Base-by-base conservation (phyloP, 257 asterid species). In the Thymus quinquecostatus region DNA sequence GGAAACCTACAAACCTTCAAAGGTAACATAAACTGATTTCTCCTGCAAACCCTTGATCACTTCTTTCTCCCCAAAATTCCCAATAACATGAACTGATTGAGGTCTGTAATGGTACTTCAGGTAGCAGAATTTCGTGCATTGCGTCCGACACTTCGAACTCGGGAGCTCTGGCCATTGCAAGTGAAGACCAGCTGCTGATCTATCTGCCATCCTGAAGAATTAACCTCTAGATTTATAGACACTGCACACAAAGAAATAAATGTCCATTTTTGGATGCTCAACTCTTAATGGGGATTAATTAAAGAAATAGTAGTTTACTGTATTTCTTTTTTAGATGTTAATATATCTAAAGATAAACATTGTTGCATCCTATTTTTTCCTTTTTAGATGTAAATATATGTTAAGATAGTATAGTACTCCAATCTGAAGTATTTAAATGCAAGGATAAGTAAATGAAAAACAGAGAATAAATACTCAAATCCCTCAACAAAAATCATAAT, bases 121-220 rank as follows among this genome's bases (percentile, higher is more conserved):
- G 89, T 71, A 71, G 76, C 68, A 66, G 77, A 21, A 89, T 87
- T 38, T 78, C 97, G 8, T 85, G 86, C 75, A 77, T 93, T 14
- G 64, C 93, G 40, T 63, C 88, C 0, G 97, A 88, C 66, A 72
- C 81, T 60, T 78, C 88, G 64, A 76, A 77, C 62, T 77, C 88
- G 4, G 84, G 86, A n/a, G 90, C 90, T 64, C 71, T 94, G 66
- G 97, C 97, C 60, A 60, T 91, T 41, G 97, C 95, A 8, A 83
- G 89, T 49, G 88, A 81, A 69, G 86, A 68, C 79, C 86, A 89
- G 76, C 80, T 91, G 84, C 82, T 83, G 75, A 80, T 94, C 59
- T 89, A 86, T 79, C 73, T 80, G 76, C 87, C 78, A 69, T 73
- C 81, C 73, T 87, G 79, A 82, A 73, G 32, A 40, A 10, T 47